Conservation (phyloP, 148 eudicot species). For the Nepenthes mirabilis region DNA sequence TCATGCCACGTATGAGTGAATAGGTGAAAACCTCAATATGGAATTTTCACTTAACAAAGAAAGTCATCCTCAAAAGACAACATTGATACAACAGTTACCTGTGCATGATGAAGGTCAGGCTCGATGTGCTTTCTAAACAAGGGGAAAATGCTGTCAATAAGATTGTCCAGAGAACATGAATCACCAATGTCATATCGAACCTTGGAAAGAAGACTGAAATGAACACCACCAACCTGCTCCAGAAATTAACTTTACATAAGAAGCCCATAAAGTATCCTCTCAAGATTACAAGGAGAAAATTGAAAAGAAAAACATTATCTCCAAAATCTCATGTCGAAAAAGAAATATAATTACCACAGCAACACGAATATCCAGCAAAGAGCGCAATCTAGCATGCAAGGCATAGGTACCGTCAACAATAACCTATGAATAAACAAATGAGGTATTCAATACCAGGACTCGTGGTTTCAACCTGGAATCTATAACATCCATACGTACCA, state of each 20-base stretch:
- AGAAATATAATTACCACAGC: constrained; percentile 68
- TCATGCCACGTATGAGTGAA: constrained; percentile 6
- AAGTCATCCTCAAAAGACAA: neutral
- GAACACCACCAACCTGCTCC: constrained; percentile 95
- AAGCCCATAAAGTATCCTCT: constrained; percentile 3
- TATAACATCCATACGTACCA: constrained; percentile 37
- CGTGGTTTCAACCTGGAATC: neutral
- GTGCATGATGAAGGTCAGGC: constrained; percentile 99
- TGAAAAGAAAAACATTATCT: neutral
- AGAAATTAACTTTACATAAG: constrained; percentile 2
- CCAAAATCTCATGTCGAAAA: neutral
- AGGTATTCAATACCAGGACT: constrained; percentile 2
- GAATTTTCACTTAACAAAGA: neutral
- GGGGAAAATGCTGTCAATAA: constrained; percentile 97
- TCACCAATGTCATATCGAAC: constrained; percentile 97
- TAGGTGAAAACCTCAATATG: neutral
- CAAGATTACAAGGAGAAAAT: neutral
- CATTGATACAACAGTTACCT: constrained; percentile 31
- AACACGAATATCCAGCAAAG: constrained; percentile 94
- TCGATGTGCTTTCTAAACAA: constrained; percentile 94
- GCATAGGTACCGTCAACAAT: constrained; percentile 99
- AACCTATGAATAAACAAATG: constrained; percentile 36
- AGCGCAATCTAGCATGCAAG: constrained; percentile 86
- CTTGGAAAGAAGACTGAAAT: constrained; percentile 97
- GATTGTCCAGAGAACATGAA: constrained; percentile 82